These are phyloP conservation scores for Globisporangium abappressorium DNA, from an alignment of 352 stramenopile species.

Conservation along the genomic window DNA sequence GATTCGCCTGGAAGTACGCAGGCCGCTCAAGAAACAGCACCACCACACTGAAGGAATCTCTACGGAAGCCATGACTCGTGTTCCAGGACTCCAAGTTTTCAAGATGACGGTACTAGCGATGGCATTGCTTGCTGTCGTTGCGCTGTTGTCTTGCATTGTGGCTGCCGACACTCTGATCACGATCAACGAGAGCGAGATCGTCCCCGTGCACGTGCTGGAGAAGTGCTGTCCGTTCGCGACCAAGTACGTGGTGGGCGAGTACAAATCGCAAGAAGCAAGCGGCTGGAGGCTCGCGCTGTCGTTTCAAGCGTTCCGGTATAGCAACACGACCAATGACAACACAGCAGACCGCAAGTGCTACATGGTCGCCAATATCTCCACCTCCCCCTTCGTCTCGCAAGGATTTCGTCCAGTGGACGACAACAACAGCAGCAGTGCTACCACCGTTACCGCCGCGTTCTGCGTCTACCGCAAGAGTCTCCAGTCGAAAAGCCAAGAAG, in stretches of 20 bases:
- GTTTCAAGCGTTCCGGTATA: neutral
- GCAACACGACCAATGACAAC: neutral
- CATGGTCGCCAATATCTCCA: neutral
- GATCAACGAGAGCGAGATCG: neutral
- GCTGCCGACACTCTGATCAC: neutral
- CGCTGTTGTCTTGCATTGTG: neutral
- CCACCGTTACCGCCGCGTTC: neutral
- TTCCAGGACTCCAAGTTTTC: neutral
- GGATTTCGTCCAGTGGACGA: neutral
- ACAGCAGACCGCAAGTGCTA: neutral
- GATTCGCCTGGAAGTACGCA: no score
- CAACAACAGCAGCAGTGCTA: neutral
- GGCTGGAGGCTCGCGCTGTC: neutral
- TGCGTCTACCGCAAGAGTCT: neutral
- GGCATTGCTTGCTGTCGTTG: neutral
- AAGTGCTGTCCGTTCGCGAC: constrained; percentile 19
- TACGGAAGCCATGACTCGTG: neutral
- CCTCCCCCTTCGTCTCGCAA: neutral
- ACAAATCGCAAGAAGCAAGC: constrained; percentile 1
- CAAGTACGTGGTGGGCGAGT: constrained; percentile 12
- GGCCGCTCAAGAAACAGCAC: no score
- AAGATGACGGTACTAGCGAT: neutral
- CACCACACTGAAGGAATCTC: neutral
- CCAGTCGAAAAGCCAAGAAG: neutral
- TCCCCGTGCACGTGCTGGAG: constrained; percentile 20